Conservation (phyloP, 345 rosid genomes). For the Salix exigua region DNA sequence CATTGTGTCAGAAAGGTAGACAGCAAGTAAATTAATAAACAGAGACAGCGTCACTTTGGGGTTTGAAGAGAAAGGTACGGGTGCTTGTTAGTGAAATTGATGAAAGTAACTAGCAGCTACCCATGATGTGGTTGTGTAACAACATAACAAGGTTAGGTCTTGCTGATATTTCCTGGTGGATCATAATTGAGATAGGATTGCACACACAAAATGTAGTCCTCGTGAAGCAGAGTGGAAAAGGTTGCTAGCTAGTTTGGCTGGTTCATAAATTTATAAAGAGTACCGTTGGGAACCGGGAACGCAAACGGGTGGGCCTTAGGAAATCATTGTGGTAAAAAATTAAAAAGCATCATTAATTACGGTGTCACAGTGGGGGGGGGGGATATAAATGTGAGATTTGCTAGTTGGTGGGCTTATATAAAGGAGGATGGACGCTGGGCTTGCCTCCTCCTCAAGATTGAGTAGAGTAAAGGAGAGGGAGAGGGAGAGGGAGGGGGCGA, state of each 20-base stretch:
- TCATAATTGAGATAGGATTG: conserved; percentile 3
- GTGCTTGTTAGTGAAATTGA: conserved; percentile 1
- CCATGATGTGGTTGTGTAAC: conserved; percentile 16
- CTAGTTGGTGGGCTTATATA: conserved; percentile 49
- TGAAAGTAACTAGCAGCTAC: not conserved
- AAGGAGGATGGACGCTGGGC: conserved; percentile 44
- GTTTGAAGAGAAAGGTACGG: conserved; percentile 27
- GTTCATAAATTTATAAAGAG: conserved; percentile 10
- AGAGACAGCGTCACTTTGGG: conserved; percentile 7
- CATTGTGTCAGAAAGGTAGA: conserved; percentile 30
- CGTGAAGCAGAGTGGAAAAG: not conserved
- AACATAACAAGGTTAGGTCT: conserved; percentile 28
- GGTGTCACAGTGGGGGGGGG: not conserved
- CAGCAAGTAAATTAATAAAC: conserved; percentile 1
- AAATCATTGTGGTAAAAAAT: conserved; percentile 35
- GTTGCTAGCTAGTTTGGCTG: conserved; percentile 24
- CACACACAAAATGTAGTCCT: not conserved
- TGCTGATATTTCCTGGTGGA: conserved; percentile 7
- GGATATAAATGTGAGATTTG: conserved; percentile 32
- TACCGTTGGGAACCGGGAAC: conserved; percentile 27
- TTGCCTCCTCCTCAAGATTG: conserved; percentile 44
- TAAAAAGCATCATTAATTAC: conserved; percentile 25
- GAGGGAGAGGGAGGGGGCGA: conserved; percentile 7
- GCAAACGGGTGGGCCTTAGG: conserved; percentile 32
- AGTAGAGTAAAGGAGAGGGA: conserved; percentile 2